Conservation (phyloP, 2,329 filamentous ascomycete species). For the Fusarium sp. region DNA sequence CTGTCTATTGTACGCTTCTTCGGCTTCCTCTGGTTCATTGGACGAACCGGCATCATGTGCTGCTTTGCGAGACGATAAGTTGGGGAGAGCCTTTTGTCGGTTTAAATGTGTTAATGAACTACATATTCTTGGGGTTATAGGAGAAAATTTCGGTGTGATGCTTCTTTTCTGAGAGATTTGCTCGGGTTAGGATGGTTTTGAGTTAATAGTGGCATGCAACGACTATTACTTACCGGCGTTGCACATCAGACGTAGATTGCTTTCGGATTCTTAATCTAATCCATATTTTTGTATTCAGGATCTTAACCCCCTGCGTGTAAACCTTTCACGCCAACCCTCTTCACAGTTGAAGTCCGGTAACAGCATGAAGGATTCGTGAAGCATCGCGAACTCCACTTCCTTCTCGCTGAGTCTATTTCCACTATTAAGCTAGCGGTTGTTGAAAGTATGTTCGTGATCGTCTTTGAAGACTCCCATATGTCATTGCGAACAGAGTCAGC, state of each 20-base stretch:
- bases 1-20: conserved; percentile 37
- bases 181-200: background rate
- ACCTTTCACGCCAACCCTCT: background rate
- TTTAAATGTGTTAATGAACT: conserved; percentile 15
- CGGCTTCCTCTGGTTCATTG: conserved; percentile 39
- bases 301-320: background rate
- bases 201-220: conserved; percentile 3
- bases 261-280: conserved; percentile 10
- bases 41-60: conserved; percentile 38
- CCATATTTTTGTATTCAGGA: background rate
- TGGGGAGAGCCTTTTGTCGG: background rate
- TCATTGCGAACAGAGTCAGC: background rate
- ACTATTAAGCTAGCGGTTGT: too few species aligned
- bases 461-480: background rate
- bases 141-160: background rate
- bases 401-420: too few species aligned
- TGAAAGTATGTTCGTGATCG: background rate
- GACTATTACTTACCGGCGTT: conserved; percentile 7
- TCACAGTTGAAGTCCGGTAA: background rate
- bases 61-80: conserved; percentile 34
- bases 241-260: background rate
- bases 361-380: background rate
- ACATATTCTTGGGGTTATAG: conserved; percentile 3
- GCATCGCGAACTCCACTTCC: background rate
- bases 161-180: background rate